Evolutionary conservation across 768 basidiomycete species (phyloP).

Genomic region (Chalciporus piperatus): DNA sequence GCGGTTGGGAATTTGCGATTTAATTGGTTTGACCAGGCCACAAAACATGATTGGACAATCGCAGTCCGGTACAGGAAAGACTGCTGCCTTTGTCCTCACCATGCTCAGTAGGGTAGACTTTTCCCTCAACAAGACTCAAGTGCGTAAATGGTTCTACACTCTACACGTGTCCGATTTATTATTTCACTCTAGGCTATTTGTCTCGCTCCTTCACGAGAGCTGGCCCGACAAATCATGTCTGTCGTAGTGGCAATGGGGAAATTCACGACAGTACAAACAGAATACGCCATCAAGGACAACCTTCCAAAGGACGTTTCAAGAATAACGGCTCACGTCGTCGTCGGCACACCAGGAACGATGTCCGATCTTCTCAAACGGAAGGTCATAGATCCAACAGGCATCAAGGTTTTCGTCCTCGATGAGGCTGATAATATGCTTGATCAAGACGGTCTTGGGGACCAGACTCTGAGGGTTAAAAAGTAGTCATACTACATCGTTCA

Average conservation of each 20-base stretch:
- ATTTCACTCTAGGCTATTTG: constrained; percentile 71
- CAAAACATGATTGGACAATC: constrained; percentile 99
- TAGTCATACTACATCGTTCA: constrained; percentile 34
- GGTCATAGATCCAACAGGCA: constrained; percentile 73
- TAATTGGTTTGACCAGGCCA: constrained; percentile 50
- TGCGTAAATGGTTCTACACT: constrained; percentile 28
- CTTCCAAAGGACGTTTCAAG: constrained; percentile 60
- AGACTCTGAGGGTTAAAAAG: constrained; percentile 93
- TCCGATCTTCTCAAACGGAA: constrained; percentile 76
- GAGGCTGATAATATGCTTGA: constrained; percentile 99
- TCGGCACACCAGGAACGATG: constrained; percentile 97
- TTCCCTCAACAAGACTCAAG: constrained; percentile 78
- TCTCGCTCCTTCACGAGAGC: constrained; percentile 95
- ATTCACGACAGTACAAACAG: constrained; percentile 88
- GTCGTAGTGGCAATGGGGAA: constrained; percentile 94
- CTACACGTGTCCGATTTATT: neutral
- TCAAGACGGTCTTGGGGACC: constrained; percentile 90
- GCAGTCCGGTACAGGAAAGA: constrained; percentile 98
- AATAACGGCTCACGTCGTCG: constrained; percentile 86
- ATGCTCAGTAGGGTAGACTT: constrained; percentile 96
- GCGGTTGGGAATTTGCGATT: constrained; percentile 5
- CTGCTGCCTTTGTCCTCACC: constrained; percentile 95
- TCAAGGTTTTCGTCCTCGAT: constrained; percentile 94
- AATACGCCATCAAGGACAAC: constrained; percentile 92
- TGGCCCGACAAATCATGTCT: constrained; percentile 96